Base-by-base conservation (phyloP, 352 stramenopile species). In the Poterioochromonas sp. region DNA sequence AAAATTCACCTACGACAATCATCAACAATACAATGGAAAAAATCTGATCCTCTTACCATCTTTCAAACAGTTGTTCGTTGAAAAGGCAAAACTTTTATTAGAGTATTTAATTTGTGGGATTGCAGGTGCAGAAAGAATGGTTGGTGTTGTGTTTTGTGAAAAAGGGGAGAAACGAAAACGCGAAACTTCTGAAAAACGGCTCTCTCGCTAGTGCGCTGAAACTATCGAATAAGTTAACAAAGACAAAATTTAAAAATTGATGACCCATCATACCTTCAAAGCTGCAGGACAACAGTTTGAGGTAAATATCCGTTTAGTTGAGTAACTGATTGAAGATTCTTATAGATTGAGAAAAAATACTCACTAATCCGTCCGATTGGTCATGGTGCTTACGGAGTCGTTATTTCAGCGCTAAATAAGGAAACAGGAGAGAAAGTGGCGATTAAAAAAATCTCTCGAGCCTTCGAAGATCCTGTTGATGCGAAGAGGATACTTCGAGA, bases 401-500 rank as follows among this genome's bases (percentile, higher is more conserved):
- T 97, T 15, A 93, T 96, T 84, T 95, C 90, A 80, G 89, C 83
- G 29, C 90, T 89, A 76, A 87, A 94, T 70, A 84, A 88, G 49
- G 87, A 92, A 49, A 88, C 86, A 0, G 88, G 86, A 0, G 86
- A 87, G 20, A 93, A 93, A 34, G 92, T 97, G 39, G 92, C 92
- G 12, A 96, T 97, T 79, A 97, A 97, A 83, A 97, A 97, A 82
- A 90, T 97, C 35, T 84, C 89, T 1, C 90, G 91, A 53, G 90
- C 90, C 11, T 87, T 86, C 65, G 81, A 85, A 69, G 95, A 99
- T 84, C 90, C 98, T 43, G 94, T 98, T 62, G 96, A 99, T 83
- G 96, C 95, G 51, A 99, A 99, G 84, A 91, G 96, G 63, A 99
- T 99, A 79, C 85, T 99, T 62, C 88, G 82, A 41, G 82, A 85